Conservation (phyloP, 2,329 filamentous ascomycete genomes). For the Stachybotrys chlorohalonatus region DNA sequence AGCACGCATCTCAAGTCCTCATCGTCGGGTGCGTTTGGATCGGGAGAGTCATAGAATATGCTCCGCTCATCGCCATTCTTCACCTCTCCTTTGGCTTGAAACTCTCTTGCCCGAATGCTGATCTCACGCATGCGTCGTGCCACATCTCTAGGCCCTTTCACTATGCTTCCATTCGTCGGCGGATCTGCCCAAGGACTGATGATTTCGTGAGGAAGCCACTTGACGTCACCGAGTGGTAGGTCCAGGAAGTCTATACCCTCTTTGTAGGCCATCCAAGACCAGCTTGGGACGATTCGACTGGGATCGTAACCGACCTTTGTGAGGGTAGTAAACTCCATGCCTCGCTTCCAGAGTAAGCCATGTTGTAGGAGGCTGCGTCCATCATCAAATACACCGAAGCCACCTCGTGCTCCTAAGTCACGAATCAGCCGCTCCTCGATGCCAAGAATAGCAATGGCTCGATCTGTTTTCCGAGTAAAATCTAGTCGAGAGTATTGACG, state of each 20-base stretch:
- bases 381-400: neutral
- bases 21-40: neutral
- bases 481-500: neutral
- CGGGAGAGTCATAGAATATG: neutral
- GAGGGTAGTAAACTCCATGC: neutral
- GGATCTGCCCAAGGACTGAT: neutral
- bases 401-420: neutral
- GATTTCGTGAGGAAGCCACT: neutral
- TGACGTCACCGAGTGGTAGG: neutral
- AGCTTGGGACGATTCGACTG: neutral
- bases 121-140: neutral
- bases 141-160: neutral
- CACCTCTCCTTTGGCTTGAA: neutral
- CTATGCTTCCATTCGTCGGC: neutral
- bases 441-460: neutral
- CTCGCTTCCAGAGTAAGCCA: neutral
- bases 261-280: neutral
- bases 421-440: neutral
- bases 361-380: neutral
- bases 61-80: neutral
- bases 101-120: neutral
- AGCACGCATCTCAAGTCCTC: neutral
- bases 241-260: neutral
- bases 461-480: neutral
- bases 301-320: neutral